phyloP scores from a whole-genome alignment of 169 alveolate species.

The Cryptosporidium tyzzeri region DNA sequence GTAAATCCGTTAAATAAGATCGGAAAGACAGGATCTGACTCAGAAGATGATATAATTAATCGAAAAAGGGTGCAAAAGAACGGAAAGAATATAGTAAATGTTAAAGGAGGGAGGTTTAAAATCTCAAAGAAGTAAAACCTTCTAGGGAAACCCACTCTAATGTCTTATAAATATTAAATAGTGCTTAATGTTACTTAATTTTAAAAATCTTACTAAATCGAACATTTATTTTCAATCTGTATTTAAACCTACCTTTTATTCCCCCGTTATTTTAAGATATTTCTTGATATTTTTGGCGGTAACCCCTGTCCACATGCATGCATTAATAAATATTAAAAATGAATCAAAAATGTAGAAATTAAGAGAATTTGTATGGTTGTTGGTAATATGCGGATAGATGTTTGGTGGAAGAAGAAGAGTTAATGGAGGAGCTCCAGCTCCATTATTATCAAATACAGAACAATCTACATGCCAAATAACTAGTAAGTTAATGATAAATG shows the following conservation, averaged over 20 bases:
- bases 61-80: background rate
- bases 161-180: background rate
- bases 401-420: constrained; percentile 39
- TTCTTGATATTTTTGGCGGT: background rate
- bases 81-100: constrained; percentile 23
- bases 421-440: constrained; percentile 71
- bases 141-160: background rate
- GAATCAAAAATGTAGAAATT: background rate
- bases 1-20: background rate
- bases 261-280: background rate
- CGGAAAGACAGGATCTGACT: background rate
- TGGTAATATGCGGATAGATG: constrained; percentile 8
- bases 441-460: constrained; percentile 57
- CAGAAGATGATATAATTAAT: constrained; percentile 31
- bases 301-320: background rate
- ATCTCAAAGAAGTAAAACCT: background rate
- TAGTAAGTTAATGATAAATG: constrained; percentile 20
- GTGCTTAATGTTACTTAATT: background rate
- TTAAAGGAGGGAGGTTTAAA: constrained; percentile 59
- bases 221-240: background rate
- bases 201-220: background rate
- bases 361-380: background rate
- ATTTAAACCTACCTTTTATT: background rate
- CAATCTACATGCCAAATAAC: constrained; percentile 67
- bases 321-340: background rate